Evolutionary conservation across 1,284 basidiomycete genomes (phyloP).

Genomic region (Phellopilus nigrolimitatus): DNA sequence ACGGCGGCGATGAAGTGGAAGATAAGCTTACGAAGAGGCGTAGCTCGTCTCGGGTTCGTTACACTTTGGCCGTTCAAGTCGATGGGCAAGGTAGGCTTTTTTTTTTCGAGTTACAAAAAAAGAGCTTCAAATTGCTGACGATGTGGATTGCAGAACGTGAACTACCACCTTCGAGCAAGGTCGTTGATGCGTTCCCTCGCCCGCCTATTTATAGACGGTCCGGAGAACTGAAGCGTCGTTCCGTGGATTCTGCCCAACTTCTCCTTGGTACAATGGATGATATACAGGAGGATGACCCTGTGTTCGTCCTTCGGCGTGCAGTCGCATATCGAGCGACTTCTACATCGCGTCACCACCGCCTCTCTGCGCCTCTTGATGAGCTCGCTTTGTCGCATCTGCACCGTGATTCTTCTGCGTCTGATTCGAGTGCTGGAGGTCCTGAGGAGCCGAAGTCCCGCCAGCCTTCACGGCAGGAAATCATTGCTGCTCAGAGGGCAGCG

Average conservation of each 20-base stretch:
- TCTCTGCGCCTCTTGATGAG: conserved; percentile 71
- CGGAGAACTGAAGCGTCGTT: conserved; percentile 75
- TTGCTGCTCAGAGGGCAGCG: conserved; percentile 85
- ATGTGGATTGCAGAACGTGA: conserved; percentile 68
- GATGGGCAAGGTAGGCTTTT: conserved; percentile 54
- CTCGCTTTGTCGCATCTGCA: conserved; percentile 66
- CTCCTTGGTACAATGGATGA: conserved; percentile 68
- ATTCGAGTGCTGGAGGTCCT: conserved; percentile 32
- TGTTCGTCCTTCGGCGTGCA: conserved; percentile 83
- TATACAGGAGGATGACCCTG: conserved; percentile 75
- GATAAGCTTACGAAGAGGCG: conserved; percentile 81
- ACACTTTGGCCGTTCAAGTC: conserved; percentile 61
- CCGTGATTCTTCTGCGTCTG: conserved; percentile 54
- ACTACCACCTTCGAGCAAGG: conserved; percentile 69
- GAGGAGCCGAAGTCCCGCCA: conserved; percentile 41
- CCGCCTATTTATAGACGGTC: conserved; percentile 69
- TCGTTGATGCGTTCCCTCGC: conserved; percentile 79
- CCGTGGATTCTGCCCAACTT: conserved; percentile 74
- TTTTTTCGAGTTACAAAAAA: conserved; percentile 13
- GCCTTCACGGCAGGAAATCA: conserved; percentile 79
- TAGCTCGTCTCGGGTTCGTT: conserved; percentile 76
- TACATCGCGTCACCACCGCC: conserved; percentile 51
- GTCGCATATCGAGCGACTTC: conserved; percentile 59
- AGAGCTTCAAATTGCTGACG: too few species aligned
- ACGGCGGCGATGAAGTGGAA: conserved; percentile 96